Evolutionary conservation across 2,329 filamentous ascomycete genomes (phyloP).

Genomic region (Paecilomyces formosus): DNA sequence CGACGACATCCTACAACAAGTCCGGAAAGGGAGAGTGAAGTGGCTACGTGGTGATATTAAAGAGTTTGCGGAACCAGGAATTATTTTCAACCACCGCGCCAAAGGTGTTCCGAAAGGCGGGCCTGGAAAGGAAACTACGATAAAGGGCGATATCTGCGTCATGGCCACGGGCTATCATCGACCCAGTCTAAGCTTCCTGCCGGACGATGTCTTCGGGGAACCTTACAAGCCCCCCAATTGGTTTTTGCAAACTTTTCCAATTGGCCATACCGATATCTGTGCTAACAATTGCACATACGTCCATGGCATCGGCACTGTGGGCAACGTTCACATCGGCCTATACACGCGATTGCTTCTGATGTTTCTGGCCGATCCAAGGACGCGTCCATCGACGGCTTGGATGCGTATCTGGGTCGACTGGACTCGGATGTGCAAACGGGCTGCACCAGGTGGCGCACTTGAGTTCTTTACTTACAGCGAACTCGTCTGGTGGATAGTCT

Average conservation of each 20-base stretch:
- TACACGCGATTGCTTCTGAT: neutral
- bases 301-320: neutral
- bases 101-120: slow-evolving; percentile 70
- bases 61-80: slow-evolving; percentile 54
- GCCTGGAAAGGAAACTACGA: slow-evolving; percentile 56
- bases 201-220: slow-evolving; percentile 62
- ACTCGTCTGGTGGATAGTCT: neutral
- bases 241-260: slow-evolving; percentile 23
- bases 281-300: neutral
- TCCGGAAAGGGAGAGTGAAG: slow-evolving; percentile 62
- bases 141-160: slow-evolving; percentile 69
- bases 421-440: neutral
- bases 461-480: neutral
- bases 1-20: slow-evolving; percentile 66
- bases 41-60: slow-evolving; percentile 80
- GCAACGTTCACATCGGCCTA: neutral
- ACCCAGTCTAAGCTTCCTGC: slow-evolving; percentile 66
- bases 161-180: slow-evolving; percentile 78
- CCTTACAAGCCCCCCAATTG: slow-evolving; percentile 75
- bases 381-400: neutral
- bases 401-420: neutral
- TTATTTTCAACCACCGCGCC: slow-evolving; percentile 63
- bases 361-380: neutral
- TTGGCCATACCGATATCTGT: neutral
- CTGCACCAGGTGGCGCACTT: neutral